Conservation (phyloP, 106 monocot genomes). For the Narthecium ossifragum region DNA sequence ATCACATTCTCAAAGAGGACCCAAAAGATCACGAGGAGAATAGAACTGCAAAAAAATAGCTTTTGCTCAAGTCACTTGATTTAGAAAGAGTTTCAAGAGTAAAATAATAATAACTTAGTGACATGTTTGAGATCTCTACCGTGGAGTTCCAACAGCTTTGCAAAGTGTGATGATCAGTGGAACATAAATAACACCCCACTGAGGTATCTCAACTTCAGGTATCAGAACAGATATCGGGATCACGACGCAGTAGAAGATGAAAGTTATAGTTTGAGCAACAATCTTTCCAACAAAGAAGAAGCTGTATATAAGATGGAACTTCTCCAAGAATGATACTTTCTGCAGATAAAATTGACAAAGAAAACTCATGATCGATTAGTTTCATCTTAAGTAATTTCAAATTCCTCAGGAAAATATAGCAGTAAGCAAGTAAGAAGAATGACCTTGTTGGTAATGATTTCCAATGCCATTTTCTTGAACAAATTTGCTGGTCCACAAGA, state of each 20-base stretch:
- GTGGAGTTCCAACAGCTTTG: constrained; percentile 44
- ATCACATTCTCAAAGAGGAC: constrained; percentile 69
- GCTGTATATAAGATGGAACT: constrained; percentile 32
- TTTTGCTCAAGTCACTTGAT: too few species aligned
- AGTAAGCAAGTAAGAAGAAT: neutral
- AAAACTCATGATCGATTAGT: neutral
- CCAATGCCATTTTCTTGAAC: constrained; percentile 43
- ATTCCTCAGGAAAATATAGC: too few species aligned
- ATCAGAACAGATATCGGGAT: constrained; percentile 32
- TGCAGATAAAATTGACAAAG: constrained; percentile 27
- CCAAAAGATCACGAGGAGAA: constrained; percentile 58
- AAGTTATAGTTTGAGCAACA: constrained; percentile 34
- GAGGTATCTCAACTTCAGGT: constrained; percentile 38
- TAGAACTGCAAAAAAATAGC: constrained; percentile 26
- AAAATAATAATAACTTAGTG: too few species aligned
- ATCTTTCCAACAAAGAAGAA: constrained; percentile 56
- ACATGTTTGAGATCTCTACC: constrained; percentile 19
- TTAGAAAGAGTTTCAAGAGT: too few species aligned
- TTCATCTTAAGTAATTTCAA: too few species aligned
- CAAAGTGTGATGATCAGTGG: constrained; percentile 32
- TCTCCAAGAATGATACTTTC: constrained; percentile 48
- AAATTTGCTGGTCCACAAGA: constrained; percentile 73
- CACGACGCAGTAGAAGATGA: constrained; percentile 39
- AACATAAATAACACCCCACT: constrained; percentile 38
- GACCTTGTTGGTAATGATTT: constrained; percentile 42